Conservation (phyloP, 257 asterid species). For the Thymus mandschuricus region DNA sequence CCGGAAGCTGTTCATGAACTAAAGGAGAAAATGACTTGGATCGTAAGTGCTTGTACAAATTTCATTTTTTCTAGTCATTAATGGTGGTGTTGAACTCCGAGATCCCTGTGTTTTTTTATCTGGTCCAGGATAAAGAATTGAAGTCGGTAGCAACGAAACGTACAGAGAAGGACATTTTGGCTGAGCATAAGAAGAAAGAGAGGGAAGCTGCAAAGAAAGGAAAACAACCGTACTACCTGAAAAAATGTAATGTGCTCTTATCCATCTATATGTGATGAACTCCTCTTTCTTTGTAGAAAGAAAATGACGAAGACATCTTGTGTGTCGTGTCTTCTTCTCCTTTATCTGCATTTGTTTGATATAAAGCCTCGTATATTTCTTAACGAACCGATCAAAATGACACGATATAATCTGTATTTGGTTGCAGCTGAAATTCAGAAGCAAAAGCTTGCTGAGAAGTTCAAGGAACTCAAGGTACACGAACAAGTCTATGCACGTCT, state of each 20-base stretch:
- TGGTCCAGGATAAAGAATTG: constrained; percentile 68
- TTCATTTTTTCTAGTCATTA: constrained; percentile 3
- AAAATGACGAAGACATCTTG: neutral
- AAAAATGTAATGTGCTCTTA: constrained; percentile 52
- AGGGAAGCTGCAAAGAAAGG: constrained; percentile 95
- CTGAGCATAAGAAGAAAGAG: constrained; percentile 93
- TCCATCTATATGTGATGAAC: constrained; percentile 17
- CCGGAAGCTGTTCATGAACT: constrained; percentile 56
- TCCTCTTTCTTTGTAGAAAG: neutral
- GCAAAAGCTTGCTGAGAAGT: constrained; percentile 71
- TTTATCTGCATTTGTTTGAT: constrained; percentile 8
- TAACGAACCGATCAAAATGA: neutral
- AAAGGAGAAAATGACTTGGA: constrained; percentile 51
- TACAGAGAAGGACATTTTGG: constrained; percentile 67
- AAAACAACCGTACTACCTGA: constrained; percentile 83
- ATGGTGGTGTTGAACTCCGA: neutral
- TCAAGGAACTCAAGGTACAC: constrained; percentile 78
- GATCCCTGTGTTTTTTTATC: constrained; percentile 4
- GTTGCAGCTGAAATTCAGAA: constrained; percentile 79
- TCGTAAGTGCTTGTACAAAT: constrained; percentile 58
- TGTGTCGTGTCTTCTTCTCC: neutral
- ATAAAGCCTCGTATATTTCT: neutral
- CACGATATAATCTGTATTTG: constrained; percentile 12
- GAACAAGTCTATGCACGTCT: neutral
- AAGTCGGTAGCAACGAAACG: constrained; percentile 64